phyloP scores from a whole-genome alignment of 129 eudicot genomes.

The Artemisia annua region DNA sequence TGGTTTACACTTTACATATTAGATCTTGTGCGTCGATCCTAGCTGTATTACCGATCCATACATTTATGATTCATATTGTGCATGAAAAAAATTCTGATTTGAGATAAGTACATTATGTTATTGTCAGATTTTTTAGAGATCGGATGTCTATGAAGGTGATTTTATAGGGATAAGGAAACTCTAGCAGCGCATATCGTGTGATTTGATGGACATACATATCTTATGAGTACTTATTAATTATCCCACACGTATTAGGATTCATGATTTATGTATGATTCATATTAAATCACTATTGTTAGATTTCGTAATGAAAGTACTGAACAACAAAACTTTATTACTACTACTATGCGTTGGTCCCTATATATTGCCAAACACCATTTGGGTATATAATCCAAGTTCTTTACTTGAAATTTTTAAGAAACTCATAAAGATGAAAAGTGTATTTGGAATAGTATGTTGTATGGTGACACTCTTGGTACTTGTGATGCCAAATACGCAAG shows the following conservation, averaged over 20 bases:
- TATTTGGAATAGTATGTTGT: not conserved
- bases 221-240: not conserved
- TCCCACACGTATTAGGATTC: constrained; percentile 21
- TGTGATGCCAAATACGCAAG: constrained; percentile 1
- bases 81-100: not conserved
- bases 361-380: not conserved
- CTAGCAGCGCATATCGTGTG: not conserved
- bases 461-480: constrained; percentile 10
- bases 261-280: constrained; percentile 17
- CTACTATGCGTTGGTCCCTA: not conserved
- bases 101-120: not conserved
- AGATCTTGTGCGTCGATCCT: no score
- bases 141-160: not conserved
- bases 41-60: not conserved
- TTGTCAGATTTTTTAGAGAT: not conserved
- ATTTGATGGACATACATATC: constrained; percentile 17
- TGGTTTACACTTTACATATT: no score
- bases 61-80: not conserved
- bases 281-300: constrained; percentile 10
- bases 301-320: constrained; percentile 15
- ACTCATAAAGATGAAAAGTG: constrained; percentile 16
- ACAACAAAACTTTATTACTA: not conserved
- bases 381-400: not conserved
- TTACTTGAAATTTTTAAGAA: not conserved
- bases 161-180: not conserved